These are phyloP conservation scores for Podochytrium sp. DNA, from an alignment of 192 early-diverging fungal genomes.

Conservation along the genomic window DNA sequence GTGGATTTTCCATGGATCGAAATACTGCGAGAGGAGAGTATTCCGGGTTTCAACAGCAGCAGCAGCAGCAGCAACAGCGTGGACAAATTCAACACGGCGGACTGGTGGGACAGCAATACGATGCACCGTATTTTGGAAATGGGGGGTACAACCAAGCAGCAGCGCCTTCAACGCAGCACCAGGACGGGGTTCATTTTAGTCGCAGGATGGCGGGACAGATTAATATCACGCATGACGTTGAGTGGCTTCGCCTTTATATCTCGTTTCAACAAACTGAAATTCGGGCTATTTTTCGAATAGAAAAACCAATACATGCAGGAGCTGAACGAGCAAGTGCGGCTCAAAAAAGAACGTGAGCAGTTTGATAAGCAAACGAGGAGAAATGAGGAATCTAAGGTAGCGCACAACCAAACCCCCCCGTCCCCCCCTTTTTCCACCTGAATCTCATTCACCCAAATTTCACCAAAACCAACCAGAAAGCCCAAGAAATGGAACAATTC, in stretches of 20 bases:
- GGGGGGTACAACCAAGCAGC: not conserved
- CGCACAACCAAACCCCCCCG: too few species aligned
- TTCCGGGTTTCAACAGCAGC: not conserved
- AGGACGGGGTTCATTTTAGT: conserved; percentile 16
- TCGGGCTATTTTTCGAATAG: not conserved
- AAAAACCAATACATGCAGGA: conserved; percentile 38
- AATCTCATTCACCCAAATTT: too few species aligned
- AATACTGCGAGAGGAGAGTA: too few species aligned
- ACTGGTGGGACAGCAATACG: conserved; percentile 9
- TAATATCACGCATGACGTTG: conserved; percentile 13
- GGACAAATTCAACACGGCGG: conserved; percentile 3
- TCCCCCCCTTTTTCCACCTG: too few species aligned
- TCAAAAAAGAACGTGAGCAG: conserved; percentile 32
- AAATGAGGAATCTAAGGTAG: conserved; percentile 28
- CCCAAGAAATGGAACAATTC: conserved; percentile 35
- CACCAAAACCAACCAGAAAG: too few species aligned
- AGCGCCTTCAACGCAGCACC: conserved; percentile 9
- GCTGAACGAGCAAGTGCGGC: conserved; percentile 31
- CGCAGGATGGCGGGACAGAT: conserved; percentile 14
- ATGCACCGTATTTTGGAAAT: not conserved
- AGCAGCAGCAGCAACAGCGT: not conserved
- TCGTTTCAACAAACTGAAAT: not conserved
- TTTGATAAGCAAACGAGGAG: conserved; percentile 19
- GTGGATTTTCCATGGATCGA: too few species aligned
- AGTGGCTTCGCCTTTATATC: not conserved